A percentile compares a stretch with the other conserved stretches of the same genome.
phyloP scores from a whole-genome alignment of 768 basidiomycete genomes.

The Suillus luteus region DNA sequence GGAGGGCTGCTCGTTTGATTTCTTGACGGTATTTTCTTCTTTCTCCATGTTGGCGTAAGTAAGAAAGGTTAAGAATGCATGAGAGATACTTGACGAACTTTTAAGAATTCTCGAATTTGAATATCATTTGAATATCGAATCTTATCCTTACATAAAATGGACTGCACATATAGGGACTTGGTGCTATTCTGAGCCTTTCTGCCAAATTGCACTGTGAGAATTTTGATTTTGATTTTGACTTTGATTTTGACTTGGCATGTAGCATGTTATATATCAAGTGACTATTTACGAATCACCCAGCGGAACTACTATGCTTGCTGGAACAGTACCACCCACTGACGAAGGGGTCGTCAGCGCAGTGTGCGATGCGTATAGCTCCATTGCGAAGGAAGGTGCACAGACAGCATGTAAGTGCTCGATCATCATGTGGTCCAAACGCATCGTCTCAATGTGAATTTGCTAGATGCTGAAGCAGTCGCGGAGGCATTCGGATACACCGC shows the following conservation, averaged over 20 bases:
- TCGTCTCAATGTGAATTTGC: too few relatives aligned
- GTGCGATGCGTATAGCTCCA: conserved; percentile 10
- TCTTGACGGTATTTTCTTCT: neutral
- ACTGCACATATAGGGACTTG: too few relatives aligned
- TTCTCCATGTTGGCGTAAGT: neutral
- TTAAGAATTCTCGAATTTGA: neutral
- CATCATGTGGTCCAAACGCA: neutral
- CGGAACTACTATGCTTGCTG: neutral
- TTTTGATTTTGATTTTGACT: conserved; percentile 6
- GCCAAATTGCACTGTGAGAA: too few relatives aligned
- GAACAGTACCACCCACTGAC: conserved; percentile 6
- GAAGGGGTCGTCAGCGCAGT: conserved; percentile 9
- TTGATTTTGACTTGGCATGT: neutral
- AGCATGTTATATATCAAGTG: neutral
- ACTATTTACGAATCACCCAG: neutral
- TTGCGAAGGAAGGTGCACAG: conserved; percentile 9
- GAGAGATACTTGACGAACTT: neutral
- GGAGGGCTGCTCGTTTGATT: too few relatives aligned
- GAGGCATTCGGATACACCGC: conserved; percentile 49
- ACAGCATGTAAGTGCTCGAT: conserved; percentile 17
- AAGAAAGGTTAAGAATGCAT: neutral
- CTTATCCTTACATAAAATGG: too few relatives aligned
- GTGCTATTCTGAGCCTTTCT: too few relatives aligned
- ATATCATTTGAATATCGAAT: conserved; percentile 1
- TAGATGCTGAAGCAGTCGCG: conserved; percentile 40